Percentiles rank a stretch among this genome's conserved stretches.
Conservation (phyloP, 805 yeast species). For the Candida sakaeoensis region DNA sequence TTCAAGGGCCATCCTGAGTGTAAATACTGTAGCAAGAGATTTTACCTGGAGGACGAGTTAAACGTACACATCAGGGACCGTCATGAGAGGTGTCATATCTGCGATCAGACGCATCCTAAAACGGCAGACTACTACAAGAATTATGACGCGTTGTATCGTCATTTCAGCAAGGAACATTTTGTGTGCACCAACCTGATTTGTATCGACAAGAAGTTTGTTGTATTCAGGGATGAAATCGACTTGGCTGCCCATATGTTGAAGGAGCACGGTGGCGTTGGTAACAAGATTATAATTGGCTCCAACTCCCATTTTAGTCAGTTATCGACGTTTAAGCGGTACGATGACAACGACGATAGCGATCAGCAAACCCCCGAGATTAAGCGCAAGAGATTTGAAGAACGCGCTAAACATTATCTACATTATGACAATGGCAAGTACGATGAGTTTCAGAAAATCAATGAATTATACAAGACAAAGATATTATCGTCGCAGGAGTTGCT, state of each 20-base stretch:
- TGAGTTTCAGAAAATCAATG: conserved; percentile 48
- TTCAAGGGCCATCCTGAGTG: conserved; percentile 90
- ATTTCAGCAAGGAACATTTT: conserved; percentile 71
- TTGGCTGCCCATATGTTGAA: conserved; percentile 82
- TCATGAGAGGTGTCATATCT: conserved; percentile 88
- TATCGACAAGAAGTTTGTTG: conserved; percentile 86
- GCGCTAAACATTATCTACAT: conserved; percentile 76
- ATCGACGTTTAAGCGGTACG: conserved; percentile 46
- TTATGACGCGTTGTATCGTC: conserved; percentile 70
- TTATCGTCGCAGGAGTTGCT: conserved; percentile 49
- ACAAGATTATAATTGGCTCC: conserved; percentile 37
- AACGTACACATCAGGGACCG: conserved; percentile 73
- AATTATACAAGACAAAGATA: conserved; percentile 41
- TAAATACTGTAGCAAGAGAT: conserved; percentile 72
- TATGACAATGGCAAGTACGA: conserved; percentile 46
- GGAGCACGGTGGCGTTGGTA: conserved; percentile 65
- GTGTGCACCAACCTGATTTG: conserved; percentile 76
- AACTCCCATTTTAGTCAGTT: conserved; percentile 53
- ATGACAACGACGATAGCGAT: conserved; percentile 23
- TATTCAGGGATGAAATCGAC: conserved; percentile 81
- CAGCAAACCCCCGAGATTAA: conserved; percentile 42
- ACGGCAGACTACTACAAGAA: conserved; percentile 60
- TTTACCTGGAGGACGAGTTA: conserved; percentile 86
- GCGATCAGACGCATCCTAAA: conserved; percentile 72
- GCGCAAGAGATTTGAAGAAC: conserved; percentile 66